Base-by-base conservation (phyloP, 164 flowering plant species). In the Malania oleifera region DNA sequence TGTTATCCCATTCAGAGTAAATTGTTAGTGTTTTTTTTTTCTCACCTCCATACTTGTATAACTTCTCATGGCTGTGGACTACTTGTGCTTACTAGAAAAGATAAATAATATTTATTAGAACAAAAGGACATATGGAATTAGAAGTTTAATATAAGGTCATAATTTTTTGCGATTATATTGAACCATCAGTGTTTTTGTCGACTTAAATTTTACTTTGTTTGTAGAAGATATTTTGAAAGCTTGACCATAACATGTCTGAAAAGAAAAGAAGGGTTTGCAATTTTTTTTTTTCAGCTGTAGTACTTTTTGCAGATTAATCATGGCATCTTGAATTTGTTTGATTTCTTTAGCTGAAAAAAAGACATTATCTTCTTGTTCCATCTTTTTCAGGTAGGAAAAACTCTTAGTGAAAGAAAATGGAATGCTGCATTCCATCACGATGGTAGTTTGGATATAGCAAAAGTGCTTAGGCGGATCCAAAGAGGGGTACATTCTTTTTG, bases 391-490 rank as follows among this genome's bases (percentile, higher is more conserved):
- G 63, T 75, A 13, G 96, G 98, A 31, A 87, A 78, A 74, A 92
- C 96, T 43, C 87, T 92, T 28, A 85, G 98, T 63, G 78, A 70
- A 52, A 87, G 95, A 67, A 85, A 82, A 71, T 89, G 96, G 96
- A 66, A 77, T 50, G 82, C 91, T 29, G 82, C 92, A 50, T 89
- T 92, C 60, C 68, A 85, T 40, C 63, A 66, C 47, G 91, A 92
- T 59, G 98, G 98, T 54, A 83, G 71, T 46, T 67, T 92, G 74
- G 96, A 92, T 72, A 83, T 92, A 22, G 87, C 80, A 11, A 85
- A 81, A 75, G 91, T 84, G 41, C 86, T 92, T 37, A 72, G 82
- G 27, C 80, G 96, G 45, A 89, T 89, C 62, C 96, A 89, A 52
- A 76, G 87, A 44, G 98, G 98, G 86, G 95, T 92, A 80, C 59